Conservation (phyloP, 257 asterid species). For the Przewalskia tangutica region DNA sequence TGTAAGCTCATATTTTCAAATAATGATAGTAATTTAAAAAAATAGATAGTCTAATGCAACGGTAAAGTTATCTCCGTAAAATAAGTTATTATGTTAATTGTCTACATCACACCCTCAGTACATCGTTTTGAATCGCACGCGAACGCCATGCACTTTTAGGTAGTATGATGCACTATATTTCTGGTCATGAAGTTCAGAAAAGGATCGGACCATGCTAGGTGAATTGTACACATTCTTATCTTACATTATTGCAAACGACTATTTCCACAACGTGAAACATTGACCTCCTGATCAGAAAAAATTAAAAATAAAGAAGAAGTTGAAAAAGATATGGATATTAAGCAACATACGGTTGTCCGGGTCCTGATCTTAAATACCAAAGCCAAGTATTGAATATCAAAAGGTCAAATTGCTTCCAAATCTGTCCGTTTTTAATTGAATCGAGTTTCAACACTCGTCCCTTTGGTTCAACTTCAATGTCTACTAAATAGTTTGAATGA, state of each 20-base stretch:
- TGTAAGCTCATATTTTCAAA: not conserved
- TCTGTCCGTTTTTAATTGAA: constrained; percentile 24
- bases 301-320: not conserved
- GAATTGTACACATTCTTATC: not conserved
- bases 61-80: too few species aligned
- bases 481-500: constrained; percentile 25
- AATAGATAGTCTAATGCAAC: not conserved
- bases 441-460: constrained; percentile 33
- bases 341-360: constrained; percentile 22
- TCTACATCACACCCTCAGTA: too few species aligned
- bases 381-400: constrained; percentile 41
- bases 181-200: too few species aligned
- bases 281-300: not conserved
- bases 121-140: too few species aligned
- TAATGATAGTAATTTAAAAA: not conserved
- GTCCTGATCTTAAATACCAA: constrained; percentile 32
- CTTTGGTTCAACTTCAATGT: constrained; percentile 15
- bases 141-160: too few species aligned
- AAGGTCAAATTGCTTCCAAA: constrained; percentile 30
- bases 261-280: not conserved
- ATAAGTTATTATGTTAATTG: too few species aligned
- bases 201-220: not conserved
- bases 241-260: not conserved
- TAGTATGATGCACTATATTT: too few species aligned
- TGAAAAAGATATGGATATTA: not conserved